Base-by-base conservation (phyloP, 306 rosid genomes). In the Begonia fuchsioides region DNA sequence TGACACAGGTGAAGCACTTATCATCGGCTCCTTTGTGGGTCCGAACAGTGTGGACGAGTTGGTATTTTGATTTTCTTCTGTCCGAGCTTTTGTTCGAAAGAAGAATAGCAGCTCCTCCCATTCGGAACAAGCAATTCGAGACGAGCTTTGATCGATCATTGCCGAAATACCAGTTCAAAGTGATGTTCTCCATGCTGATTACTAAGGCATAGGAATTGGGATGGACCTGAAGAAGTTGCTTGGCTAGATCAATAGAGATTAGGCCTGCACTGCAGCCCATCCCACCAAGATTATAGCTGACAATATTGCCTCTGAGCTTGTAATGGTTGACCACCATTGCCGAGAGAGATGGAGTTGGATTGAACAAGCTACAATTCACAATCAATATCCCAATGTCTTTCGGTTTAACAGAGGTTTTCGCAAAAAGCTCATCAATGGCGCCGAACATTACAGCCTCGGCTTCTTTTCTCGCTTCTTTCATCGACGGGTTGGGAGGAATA, bases 191-290 rank as follows among this genome's bases (percentile, higher is more conserved):
- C 35, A 26, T 26, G 35, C 35, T 26, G 35, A 26, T 26, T 26
- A 26, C 35, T 26, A 26, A 26, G 7, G 35, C 35, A 26, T 26
- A 26, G 35, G 35, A 26, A 26, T 26, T 26, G 35, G 35, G 35
- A 26, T 26, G 35, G 35, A 26, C 35, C 35, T 26, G 35, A 0
- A 26, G 35, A 72, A 83, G 47, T 8, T 26, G 35, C 35, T 26
- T 26, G 7, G 35, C 35, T 8, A 26, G 35, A 26, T 26, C 35
- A 3, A 82, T 73, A 2, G 93, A 79, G 64, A 82, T 74, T 53
- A 82, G 66, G 43, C 93, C 93, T 0, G 93, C 93, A 44, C 93
- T 82, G 68, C 93, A 82, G 48, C 93, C 93, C 93, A 82, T 82
- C 53, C 87, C 93, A 38, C 93, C 87, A 0, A 82, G 69, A 54